Evolutionary conservation across 2,329 filamentous ascomycete genomes (phyloP), one percentile per base, ranked within the genome.

Genomic region (Cryoendolithus antarcticus): DNA sequence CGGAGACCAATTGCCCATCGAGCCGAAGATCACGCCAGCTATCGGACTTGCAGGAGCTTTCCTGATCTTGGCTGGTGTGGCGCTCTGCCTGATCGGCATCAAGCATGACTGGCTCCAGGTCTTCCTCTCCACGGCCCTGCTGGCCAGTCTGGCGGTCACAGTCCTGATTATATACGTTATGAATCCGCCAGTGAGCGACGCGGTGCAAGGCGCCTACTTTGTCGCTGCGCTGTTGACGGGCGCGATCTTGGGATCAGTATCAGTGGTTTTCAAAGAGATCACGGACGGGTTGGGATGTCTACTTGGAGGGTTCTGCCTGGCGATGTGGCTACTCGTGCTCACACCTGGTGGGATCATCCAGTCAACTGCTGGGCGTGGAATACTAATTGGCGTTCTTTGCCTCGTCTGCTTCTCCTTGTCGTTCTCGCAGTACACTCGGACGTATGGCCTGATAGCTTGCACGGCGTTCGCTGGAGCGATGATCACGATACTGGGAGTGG

Each of bases 151-250:
- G 29, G 77, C 82, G 10, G 78, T 91, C 9, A 76, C 82, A 55
- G 66, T 94, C 2, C 67, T 96, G 13, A 85, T 95, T 39, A 61
- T 93, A 33, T 95, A 95, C 57, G 80, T 95, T 30, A 91, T 93
- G 81, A 80, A 71, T 39, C 73, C 79, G 0, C 86, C 86, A 0
- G 73, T 93, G 30, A 75, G 71, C 43, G 65, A 82, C 56, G 82
- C 76, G 0, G 66, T 91, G 2, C 86, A 95, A 61, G 89, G 86
- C 19, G 89, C 77, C 24, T 95, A 91, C 58, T 74, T 96, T 29
- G 82, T 86, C 5, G 88, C 86, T 2, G 74, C 73, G 2, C 70
- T 84, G 29, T 62, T 86, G 45, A 80, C 86, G 0, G 86, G 86
- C 1, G 56, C 77, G 4, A 68, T 86, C 13, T 71, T 93, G 12